Base-by-base conservation (phyloP, 805 yeast genomes). In the Pichia exigua region DNA sequence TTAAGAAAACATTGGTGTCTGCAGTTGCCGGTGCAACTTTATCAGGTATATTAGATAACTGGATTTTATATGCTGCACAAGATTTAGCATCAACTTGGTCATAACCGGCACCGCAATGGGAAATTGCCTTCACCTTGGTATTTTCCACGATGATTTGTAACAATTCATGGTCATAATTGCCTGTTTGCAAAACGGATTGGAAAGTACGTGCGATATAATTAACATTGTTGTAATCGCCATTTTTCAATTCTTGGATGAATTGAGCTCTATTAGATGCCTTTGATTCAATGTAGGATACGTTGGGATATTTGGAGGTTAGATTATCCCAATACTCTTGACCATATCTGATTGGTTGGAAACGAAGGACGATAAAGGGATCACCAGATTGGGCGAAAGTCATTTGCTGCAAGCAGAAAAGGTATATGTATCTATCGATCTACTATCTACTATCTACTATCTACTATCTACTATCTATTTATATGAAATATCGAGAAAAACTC, bases 261-360 rank as follows among this genome's bases (percentile, higher is more conserved):
- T 75, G 76, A 32, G 60, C 65, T 40, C 78, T 65, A 32, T 67
- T 68, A 7, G 69, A 61, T 7, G 76, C 71, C 18, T 66, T 68
- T n/a, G 73, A 56, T 24, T 73, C 64, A 26, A 82, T 63, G 15
- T 83, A 71, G 48, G 76, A 74, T 4, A 74, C 77, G 35, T 71
- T 67, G 28, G 21, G 17, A 27, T 57, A 46, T 9, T 57, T 55
- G 20, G 44, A 21, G 10, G 28, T 54, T 12, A 75, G 61, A 40
- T 75, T 61, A 9, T 64, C 60, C 92, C 94, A 87, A 44, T 82
- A 83, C 28, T 75, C 70, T 35, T 75, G 76, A 45, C 88, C 91
- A 61, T 70, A 83, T 49, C 67, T 65, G 48, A 82, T 73, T 13
- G 75, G 73, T 13, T 90, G 91, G 42, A 89, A 65, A 66, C 87